Percentiles rank a stretch among this genome's conserved stretches.
Conservation (phyloP, 73 alveolate genomes). For the Paramecium caudatum region DNA sequence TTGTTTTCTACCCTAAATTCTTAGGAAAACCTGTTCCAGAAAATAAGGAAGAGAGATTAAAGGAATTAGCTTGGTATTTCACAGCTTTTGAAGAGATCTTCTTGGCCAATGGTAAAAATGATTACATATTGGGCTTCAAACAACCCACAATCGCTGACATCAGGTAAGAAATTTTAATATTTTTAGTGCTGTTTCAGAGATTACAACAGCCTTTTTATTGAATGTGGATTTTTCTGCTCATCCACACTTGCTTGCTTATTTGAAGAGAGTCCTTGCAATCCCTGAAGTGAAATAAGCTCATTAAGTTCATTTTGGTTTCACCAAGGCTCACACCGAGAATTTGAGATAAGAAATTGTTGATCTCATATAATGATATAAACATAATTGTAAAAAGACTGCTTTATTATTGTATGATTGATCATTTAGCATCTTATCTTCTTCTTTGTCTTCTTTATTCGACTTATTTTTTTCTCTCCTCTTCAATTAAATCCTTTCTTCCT, state of each 20-base stretch:
- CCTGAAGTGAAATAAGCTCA: conserved; percentile 16
- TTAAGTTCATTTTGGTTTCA: conserved; percentile 8
- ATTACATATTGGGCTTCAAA: background rate
- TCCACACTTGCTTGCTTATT: background rate
- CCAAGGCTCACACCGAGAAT: background rate
- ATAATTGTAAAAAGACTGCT: too few relatives aligned
- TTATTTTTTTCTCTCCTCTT: conserved; percentile 69
- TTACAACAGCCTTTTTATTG: background rate
- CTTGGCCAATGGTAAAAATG: conserved; percentile 39
- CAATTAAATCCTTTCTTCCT: conserved; percentile 76
- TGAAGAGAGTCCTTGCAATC: background rate
- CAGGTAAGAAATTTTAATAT: background rate
- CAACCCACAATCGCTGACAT: conserved; percentile 36
- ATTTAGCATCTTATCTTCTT: conserved; percentile 1
- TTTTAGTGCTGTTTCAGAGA: conserved; percentile 10
- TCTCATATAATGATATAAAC: background rate
- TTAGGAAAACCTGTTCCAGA: conserved; percentile 57
- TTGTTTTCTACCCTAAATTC: conserved; percentile 40
- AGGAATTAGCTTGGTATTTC: conserved; percentile 37
- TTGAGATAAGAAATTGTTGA: background rate
- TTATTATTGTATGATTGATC: too few relatives aligned
- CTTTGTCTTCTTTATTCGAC: conserved; percentile 52
- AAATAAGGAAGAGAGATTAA: conserved; percentile 44
- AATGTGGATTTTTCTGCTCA: conserved; percentile 13
- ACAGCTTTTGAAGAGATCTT: conserved; percentile 38